These are phyloP conservation scores for Colletotrichum echinochloae DNA, from an alignment of 2,329 filamentous ascomycete genomes.

Conservation along the genomic window DNA sequence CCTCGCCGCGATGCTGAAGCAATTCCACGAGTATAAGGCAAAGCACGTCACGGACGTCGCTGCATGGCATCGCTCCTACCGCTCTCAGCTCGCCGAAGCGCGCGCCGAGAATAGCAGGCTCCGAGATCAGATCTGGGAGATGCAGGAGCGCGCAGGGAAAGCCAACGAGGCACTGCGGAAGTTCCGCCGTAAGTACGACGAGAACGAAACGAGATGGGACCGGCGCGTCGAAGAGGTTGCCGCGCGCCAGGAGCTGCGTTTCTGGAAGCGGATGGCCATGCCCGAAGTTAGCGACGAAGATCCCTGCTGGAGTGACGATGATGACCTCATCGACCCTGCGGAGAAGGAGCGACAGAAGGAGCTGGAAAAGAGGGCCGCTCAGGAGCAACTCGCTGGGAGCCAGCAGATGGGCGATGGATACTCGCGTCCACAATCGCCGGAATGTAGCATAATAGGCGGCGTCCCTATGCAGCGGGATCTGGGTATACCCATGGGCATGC, in stretches of 20 bases:
- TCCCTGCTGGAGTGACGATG: conserved; percentile 73
- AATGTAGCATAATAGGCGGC: conserved; percentile 51
- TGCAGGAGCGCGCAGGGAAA: conserved; percentile 69
- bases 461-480: conserved; percentile 56
- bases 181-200: conserved; percentile 68
- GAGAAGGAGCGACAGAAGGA: conserved; percentile 69
- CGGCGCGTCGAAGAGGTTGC: conserved; percentile 64
- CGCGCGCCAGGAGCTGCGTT: conserved; percentile 69
- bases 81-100: conserved; percentile 72
- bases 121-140: conserved; percentile 75
- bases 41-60: conserved; percentile 71
- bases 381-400: conserved; percentile 52
- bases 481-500: conserved; percentile 47
- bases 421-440: conserved; percentile 45
- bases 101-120: conserved; percentile 73
- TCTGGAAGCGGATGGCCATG: conserved; percentile 76
- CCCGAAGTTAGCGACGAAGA: conserved; percentile 70
- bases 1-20: conserved; percentile 68
- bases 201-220: conserved; percentile 66
- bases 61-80: conserved; percentile 75
- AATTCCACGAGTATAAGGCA: conserved; percentile 75
- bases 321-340: conserved; percentile 70
- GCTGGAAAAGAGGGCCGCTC: conserved; percentile 59
- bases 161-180: conserved; percentile 69
- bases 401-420: conserved; percentile 51